Conservation (phyloP, 2,329 filamentous ascomycete genomes). For the Fusarium sp. region DNA sequence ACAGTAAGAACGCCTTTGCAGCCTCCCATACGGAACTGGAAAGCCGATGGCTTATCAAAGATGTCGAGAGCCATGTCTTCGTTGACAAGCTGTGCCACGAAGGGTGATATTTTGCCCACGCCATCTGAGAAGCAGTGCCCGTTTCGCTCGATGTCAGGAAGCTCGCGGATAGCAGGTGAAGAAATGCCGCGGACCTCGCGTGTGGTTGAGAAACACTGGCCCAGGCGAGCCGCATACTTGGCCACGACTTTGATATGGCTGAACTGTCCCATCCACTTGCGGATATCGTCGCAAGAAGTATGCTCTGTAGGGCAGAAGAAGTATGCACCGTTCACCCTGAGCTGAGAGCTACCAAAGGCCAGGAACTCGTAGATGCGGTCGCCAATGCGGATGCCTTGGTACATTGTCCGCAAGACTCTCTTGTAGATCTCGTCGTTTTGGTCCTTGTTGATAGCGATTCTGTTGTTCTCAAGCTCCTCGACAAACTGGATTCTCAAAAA, state of each 20-base stretch:
- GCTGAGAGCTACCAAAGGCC: slow-evolving; percentile 95
- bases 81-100: slow-evolving; percentile 79
- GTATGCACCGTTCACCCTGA: slow-evolving; percentile 90
- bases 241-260: slow-evolving; percentile 84
- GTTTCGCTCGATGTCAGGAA: slow-evolving; percentile 78
- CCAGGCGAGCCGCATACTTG: slow-evolving; percentile 88
- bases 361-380: slow-evolving; percentile 88
- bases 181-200: slow-evolving; percentile 75
- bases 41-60: slow-evolving; percentile 77
- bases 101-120: slow-evolving; percentile 88
- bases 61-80: slow-evolving; percentile 74
- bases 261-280: slow-evolving; percentile 89
- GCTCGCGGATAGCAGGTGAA: slow-evolving; percentile 68
- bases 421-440: slow-evolving; percentile 79
- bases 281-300: slow-evolving; percentile 80
- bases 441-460: slow-evolving; percentile 64
- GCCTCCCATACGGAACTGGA: slow-evolving; percentile 92
- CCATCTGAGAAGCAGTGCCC: slow-evolving; percentile 88
- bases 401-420: slow-evolving; percentile 77
- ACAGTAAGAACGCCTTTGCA: slow-evolving; percentile 89
- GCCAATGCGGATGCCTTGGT: slow-evolving; percentile 84
- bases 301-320: slow-evolving; percentile 83
- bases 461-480: slow-evolving; percentile 77
- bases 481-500: slow-evolving; percentile 92
- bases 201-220: slow-evolving; percentile 97